A percentile compares a stretch with the other conserved stretches of the same genome.
phyloP scores from a whole-genome alignment of 1,139 yeast species.

The Candida mesenterica region DNA sequence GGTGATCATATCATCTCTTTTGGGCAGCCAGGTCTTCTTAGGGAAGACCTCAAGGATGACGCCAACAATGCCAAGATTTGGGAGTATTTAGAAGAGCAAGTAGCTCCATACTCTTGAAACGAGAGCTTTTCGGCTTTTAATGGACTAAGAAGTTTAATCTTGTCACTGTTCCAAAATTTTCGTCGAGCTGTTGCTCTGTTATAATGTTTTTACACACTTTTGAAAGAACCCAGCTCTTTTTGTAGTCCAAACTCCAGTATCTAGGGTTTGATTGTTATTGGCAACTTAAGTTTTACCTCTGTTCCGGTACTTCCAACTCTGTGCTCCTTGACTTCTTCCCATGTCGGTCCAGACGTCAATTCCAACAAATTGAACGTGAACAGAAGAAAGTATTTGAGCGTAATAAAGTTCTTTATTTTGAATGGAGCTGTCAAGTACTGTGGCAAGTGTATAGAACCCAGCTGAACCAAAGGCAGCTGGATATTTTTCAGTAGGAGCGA shows the following conservation, averaged over 20 bases:
- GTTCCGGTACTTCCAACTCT: slow-evolving; percentile 31
- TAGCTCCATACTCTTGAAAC: no score
- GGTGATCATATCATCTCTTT: slow-evolving; percentile 5
- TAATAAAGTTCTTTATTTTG: slow-evolving; percentile 37
- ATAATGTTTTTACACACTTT: no score
- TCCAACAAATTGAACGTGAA: slow-evolving; percentile 39
- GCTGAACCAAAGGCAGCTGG: slow-evolving; percentile 10
- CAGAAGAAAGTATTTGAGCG: slow-evolving; percentile 36
- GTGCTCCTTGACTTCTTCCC: slow-evolving; percentile 18
- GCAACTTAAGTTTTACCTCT: slow-evolving; percentile 34
- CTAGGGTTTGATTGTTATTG: slow-evolving; percentile 7
- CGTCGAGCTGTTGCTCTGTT: no score
- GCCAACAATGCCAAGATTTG: slow-evolving; percentile 4
- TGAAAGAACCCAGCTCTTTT: no score
- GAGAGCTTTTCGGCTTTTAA: no score
- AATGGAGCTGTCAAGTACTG: slow-evolving; percentile 35
- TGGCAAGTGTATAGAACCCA: slow-evolving; percentile 35
- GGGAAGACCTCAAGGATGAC: slow-evolving; percentile 5
- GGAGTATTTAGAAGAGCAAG: slow-evolving; percentile 6
- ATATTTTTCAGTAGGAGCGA: slow-evolving; percentile 18
- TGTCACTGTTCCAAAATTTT: no score
- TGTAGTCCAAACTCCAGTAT: no score
- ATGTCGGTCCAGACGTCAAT: slow-evolving; percentile 15
- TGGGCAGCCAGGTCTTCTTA: slow-evolving; percentile 4
- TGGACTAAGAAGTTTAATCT: no score